Evolutionary conservation across 2,329 filamentous ascomycete species (phyloP).

Genomic region (Penicillium sp.): DNA sequence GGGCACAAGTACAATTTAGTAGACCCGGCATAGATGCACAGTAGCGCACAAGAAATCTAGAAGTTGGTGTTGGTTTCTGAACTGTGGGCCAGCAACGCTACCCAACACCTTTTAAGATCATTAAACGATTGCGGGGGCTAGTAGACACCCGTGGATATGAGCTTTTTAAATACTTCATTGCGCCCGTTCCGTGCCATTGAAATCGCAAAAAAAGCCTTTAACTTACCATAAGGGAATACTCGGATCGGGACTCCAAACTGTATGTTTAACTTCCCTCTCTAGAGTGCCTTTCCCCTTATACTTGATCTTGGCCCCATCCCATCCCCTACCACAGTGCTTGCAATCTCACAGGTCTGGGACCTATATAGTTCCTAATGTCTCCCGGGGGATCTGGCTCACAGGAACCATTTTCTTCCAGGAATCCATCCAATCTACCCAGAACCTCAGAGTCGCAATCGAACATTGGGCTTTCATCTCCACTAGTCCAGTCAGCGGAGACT

Average conservation of each 20-base stretch:
- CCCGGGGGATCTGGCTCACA: slow-evolving; percentile 19
- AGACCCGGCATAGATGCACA: slow-evolving; percentile 3
- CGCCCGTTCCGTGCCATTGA: slow-evolving; percentile 15
- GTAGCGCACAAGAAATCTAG: slow-evolving; percentile 19
- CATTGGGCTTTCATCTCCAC: slow-evolving; percentile 5
- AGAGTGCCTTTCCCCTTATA: slow-evolving; percentile 9
- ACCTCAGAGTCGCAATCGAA: slow-evolving; percentile 6
- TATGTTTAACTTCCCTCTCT: slow-evolving; percentile 14
- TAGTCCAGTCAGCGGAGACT: slow-evolving; percentile 15
- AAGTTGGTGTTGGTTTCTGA: slow-evolving; percentile 12
- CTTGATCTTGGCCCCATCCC: slow-evolving; percentile 6
- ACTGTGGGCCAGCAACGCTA: slow-evolving; percentile 13
- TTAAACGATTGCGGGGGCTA: slow-evolving; percentile 20
- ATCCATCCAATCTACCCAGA: slow-evolving; percentile 9
- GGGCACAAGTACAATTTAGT: slow-evolving; percentile 11
- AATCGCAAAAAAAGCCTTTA: slow-evolving; percentile 7
- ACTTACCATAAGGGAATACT: slow-evolving; percentile 5
- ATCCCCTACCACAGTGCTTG: slow-evolving; percentile 9
- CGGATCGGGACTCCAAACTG: slow-evolving; percentile 3
- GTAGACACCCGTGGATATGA: slow-evolving; percentile 1
- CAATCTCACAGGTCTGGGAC: slow-evolving; percentile 17
- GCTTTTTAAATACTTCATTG: slow-evolving; percentile 15
- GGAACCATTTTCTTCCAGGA: slow-evolving; percentile 17
- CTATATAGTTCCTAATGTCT: slow-evolving; percentile 21
- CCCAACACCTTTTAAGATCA: slow-evolving; percentile 15